phyloP scores from a whole-genome alignment of 345 rosid genomes.

The Arabis alpina region DNA sequence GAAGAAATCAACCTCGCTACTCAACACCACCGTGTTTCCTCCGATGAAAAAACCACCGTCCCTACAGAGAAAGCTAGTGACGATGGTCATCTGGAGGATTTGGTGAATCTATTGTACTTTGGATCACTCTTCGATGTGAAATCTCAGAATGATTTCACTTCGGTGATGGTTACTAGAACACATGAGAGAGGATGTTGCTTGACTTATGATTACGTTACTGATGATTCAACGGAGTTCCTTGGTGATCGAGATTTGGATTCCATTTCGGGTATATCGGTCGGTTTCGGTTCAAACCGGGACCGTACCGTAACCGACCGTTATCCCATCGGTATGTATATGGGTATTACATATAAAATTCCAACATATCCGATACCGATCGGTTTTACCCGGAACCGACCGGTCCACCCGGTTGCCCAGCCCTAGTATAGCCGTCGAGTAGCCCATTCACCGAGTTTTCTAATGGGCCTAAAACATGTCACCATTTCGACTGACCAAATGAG shows the following conservation, averaged over 20 bases:
- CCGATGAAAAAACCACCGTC: conserved; percentile 30
- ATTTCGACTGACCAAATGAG: too few relatives aligned
- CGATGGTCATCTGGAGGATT: conserved; percentile 54
- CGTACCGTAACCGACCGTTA: too few relatives aligned
- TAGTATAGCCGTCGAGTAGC: too few relatives aligned
- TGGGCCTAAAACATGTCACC: too few relatives aligned
- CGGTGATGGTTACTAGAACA: conserved; percentile 78
- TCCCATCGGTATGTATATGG: too few relatives aligned
- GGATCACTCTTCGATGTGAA: conserved; percentile 83
- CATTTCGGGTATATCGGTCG: too few relatives aligned
- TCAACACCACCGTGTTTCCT: conserved; percentile 24
- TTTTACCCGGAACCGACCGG: too few relatives aligned
- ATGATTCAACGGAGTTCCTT: conserved; percentile 88
- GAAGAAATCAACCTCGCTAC: conserved; percentile 69
- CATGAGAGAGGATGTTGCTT: conserved; percentile 92
- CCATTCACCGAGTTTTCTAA: too few relatives aligned
- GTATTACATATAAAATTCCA: too few relatives aligned
- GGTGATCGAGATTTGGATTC: conserved; percentile 81
- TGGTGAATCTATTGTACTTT: conserved; percentile 76
- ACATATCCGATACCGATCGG: too few relatives aligned
- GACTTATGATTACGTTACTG: conserved; percentile 89
- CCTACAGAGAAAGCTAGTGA: conserved; percentile 1
- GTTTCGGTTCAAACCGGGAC: too few relatives aligned
- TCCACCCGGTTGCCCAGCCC: too few relatives aligned
- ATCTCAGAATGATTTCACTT: conserved; percentile 75